Evolutionary conservation across 768 basidiomycete species (phyloP).

Genomic region (Butyriboletus loyo): DNA sequence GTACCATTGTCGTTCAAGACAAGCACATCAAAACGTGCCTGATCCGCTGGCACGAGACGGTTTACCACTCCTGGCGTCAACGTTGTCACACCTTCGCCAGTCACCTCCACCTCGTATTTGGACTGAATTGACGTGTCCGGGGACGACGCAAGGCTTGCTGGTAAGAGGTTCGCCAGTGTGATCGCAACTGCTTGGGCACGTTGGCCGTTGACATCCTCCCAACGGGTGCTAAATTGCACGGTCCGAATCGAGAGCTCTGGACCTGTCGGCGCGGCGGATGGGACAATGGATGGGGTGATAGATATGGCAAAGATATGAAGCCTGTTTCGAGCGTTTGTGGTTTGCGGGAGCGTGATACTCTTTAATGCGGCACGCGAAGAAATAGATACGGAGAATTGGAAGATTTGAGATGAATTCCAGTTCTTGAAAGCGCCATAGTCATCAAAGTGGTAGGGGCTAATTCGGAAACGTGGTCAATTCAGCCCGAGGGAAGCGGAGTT

Average conservation of each 20-base stretch:
- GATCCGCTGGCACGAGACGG: constrained; percentile 51
- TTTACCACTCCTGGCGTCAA: constrained; percentile 39
- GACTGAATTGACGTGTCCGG: constrained; percentile 32
- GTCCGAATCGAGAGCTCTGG: constrained; percentile 40
- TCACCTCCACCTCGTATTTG: constrained; percentile 36
- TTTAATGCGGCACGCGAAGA: constrained; percentile 38
- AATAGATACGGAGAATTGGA: constrained; percentile 43
- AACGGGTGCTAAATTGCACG: constrained; percentile 45
- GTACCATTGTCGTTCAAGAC: constrained; percentile 34
- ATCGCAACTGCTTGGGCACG: constrained; percentile 50
- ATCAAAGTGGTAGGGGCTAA: constrained; percentile 47
- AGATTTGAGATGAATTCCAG: constrained; percentile 43
- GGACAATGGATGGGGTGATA: constrained; percentile 33
- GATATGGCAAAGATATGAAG: constrained; percentile 48
- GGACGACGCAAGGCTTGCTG: constrained; percentile 27
- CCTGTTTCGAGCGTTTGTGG: constrained; percentile 26
- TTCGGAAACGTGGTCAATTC: background rate
- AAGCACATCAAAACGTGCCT: constrained; percentile 47
- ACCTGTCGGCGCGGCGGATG: constrained; percentile 18
- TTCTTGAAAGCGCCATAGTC: constrained; percentile 33
- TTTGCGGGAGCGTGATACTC: constrained; percentile 44
- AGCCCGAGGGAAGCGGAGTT: background rate
- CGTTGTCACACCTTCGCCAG: constrained; percentile 41
- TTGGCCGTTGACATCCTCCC: constrained; percentile 37
- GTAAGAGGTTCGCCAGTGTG: constrained; percentile 49